phyloP scores from a whole-genome alignment of 441 rosid species.

The Euphorbia celastroides region DNA sequence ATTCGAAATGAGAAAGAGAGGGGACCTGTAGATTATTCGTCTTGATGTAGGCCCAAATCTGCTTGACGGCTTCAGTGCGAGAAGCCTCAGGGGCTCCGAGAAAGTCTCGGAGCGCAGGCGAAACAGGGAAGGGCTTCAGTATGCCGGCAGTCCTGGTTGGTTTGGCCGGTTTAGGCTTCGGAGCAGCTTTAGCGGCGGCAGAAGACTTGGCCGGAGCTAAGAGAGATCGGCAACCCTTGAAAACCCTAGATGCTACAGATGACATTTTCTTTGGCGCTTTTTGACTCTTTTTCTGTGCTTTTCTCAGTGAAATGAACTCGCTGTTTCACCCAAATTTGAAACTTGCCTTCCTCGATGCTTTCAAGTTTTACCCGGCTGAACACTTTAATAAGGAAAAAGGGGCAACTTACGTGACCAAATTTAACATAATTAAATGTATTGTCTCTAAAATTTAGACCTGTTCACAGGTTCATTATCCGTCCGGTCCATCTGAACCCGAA shows the following conservation, averaged over 20 bases:
- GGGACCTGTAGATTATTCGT: constrained; percentile 69
- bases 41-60: constrained; percentile 79
- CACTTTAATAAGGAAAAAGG: no score
- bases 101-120: constrained; percentile 59
- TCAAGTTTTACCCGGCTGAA: no score
- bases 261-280: constrained; percentile 6
- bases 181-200: constrained; percentile 18
- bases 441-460: no score
- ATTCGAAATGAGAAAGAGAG: background rate
- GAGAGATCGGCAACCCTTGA: constrained; percentile 50
- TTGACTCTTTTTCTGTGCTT: background rate
- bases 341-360: no score
- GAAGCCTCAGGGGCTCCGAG: constrained; percentile 54
- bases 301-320: background rate
- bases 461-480: no score
- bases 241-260: constrained; percentile 37
- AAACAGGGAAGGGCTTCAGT: constrained; percentile 44
- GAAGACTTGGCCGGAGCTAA: constrained; percentile 42
- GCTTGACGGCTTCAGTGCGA: constrained; percentile 57
- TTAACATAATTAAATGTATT: no score
- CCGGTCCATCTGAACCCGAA: no score
- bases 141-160: constrained; percentile 37
- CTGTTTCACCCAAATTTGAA: no score
- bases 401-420: no score
- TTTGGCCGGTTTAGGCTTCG: constrained; percentile 18